Evolutionary conservation across 106 monocot species (phyloP).

Genomic region (Dendrobium nobile): DNA sequence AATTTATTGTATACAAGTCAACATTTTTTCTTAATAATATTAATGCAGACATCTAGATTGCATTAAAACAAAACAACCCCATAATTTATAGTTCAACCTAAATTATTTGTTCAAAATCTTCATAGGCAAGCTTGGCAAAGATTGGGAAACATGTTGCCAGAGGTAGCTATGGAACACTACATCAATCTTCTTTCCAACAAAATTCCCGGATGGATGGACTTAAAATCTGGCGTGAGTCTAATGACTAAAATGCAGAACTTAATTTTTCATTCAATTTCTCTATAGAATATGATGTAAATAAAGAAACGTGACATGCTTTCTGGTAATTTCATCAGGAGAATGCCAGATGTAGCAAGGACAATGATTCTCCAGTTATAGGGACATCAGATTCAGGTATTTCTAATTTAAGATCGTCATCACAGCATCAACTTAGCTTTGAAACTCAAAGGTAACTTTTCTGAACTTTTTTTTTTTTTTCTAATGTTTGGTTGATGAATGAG

Average conservation of each 20-base stretch:
- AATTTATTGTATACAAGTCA: too few relatives aligned
- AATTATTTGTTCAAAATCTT: not conserved
- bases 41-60: too few relatives aligned
- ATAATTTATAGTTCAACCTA: too few relatives aligned
- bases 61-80: too few relatives aligned
- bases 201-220: slow-evolving; percentile 48
- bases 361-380: slow-evolving; percentile 6
- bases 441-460: slow-evolving; percentile 4
- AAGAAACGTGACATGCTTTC: not conserved
- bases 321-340: slow-evolving; percentile 8
- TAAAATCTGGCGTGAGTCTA: slow-evolving; percentile 18
- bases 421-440: slow-evolving; percentile 1
- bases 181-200: slow-evolving; percentile 41
- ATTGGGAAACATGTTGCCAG: slow-evolving; percentile 56
- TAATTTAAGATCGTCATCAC: not conserved
- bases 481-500: not conserved
- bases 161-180: slow-evolving; percentile 70
- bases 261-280: not conserved
- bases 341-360: slow-evolving; percentile 2
- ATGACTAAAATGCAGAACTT: not conserved
- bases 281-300: not conserved
- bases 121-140: slow-evolving; percentile 68
- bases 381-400: not conserved
- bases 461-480: not conserved
- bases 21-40: too few relatives aligned